These are phyloP conservation scores for Citeromyces hawaiiensis DNA, from an alignment of 1,139 yeast genomes.

Conservation along the genomic window DNA sequence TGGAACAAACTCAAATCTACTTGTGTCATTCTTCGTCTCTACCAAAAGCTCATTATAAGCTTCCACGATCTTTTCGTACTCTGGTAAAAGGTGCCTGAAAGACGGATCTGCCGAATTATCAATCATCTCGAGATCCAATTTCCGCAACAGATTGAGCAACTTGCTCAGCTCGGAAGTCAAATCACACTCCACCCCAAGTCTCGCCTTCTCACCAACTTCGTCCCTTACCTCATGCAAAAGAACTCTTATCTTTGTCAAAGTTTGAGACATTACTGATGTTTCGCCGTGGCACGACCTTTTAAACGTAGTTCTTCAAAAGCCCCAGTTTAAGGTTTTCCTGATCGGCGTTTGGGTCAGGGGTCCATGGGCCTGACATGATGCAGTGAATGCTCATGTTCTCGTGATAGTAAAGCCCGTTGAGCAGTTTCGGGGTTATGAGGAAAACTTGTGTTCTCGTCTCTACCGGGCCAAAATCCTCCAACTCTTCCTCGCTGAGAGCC, in stretches of 20 bases:
- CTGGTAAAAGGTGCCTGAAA: neutral
- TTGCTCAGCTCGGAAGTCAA: conserved; percentile 7
- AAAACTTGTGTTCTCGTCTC: conserved; percentile 50
- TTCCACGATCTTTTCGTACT: neutral
- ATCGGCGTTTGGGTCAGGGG: conserved; percentile 8
- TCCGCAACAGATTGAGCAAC: conserved; percentile 7
- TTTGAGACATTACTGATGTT: neutral
- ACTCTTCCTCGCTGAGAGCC: conserved; percentile 1
- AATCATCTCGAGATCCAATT: conserved; percentile 7
- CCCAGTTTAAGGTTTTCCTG: neutral
- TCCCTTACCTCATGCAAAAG: conserved; percentile 2
- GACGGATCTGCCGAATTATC: conserved; percentile 5
- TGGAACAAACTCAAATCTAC: neutral
- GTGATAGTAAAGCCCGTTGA: conserved; percentile 69
- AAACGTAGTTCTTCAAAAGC: neutral
- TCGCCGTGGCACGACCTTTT: neutral
- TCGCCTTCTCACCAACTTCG: neutral
- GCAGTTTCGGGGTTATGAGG: conserved; percentile 81
- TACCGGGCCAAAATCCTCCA: conserved; percentile 17
- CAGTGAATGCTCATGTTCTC: conserved; percentile 79
- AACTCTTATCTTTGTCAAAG: conserved; percentile 1
- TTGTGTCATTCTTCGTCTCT: neutral
- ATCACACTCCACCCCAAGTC: conserved; percentile 5
- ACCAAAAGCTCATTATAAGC: conserved; percentile 1
- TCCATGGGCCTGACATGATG: conserved; percentile 52